Percentiles rank a stretch among this genome's conserved stretches.
Evolutionary conservation across 1,139 yeast genomes (phyloP).

Genomic region (Arxiozyma bovina): DNA sequence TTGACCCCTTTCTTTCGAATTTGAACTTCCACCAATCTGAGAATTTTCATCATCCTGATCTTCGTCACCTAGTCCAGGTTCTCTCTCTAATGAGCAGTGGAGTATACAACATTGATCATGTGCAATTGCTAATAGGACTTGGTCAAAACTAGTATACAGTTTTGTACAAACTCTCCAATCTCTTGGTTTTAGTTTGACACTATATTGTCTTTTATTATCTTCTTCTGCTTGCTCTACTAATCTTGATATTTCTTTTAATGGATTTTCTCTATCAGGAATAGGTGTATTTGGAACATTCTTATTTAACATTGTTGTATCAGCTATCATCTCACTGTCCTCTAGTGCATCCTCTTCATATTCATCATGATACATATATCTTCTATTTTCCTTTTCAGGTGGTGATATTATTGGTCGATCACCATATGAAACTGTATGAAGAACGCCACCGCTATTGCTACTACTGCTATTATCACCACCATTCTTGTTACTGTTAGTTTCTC

Average conservation of each 20-base stretch:
- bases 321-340: constrained; percentile 16
- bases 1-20: constrained; percentile 19
- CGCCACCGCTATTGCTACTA: not conserved
- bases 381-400: not conserved
- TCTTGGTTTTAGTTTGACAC: constrained; percentile 22
- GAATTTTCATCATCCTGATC: constrained; percentile 11
- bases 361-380: not conserved
- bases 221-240: constrained; percentile 21
- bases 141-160: constrained; percentile 27
- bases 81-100: constrained; percentile 29
- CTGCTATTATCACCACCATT: not conserved
- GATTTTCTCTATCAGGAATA: not conserved
- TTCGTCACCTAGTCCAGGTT: constrained; percentile 14
- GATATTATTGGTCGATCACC: not conserved
- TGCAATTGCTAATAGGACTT: constrained; percentile 27
- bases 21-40: not conserved
- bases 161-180: constrained; percentile 31
- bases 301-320: not conserved
- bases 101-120: constrained; percentile 29
- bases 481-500: not conserved
- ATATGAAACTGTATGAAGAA: not conserved
- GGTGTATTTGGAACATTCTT: not conserved
- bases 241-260: constrained; percentile 13
- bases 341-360: constrained; percentile 5
- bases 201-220: constrained; percentile 15